Evolutionary conservation across 108 stramenopile species (phyloP), one percentile per base, ranked within the genome.

Genomic region (Cyclotella cryptica): DNA sequence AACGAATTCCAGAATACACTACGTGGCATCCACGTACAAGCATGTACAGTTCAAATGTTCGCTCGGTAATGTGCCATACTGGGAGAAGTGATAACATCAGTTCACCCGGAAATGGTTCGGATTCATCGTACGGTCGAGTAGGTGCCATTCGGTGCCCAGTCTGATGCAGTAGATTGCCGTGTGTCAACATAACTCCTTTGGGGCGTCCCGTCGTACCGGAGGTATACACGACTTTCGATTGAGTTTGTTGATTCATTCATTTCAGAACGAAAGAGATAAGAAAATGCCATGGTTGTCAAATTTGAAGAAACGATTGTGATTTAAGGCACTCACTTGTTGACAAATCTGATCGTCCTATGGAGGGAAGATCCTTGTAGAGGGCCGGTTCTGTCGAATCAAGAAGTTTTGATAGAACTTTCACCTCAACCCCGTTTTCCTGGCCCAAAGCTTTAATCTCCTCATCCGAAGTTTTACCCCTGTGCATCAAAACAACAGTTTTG

Each of bases 141-240:
- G 85, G 88, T n/a, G 80, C 79, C 27, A 96, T 54, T 10, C 95
- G 92, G 66, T 93, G 93, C 2, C 80, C 74, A 46, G 81, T 88
- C 77, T 96, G 95, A 79, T 96, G 95, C 22, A 96, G 62, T 44
- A 99, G 82, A 71, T 99, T 99, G 65, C 97, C 97, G 74, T 99
- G 98, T 13, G 95, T 86, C 52, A 99, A 79, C 97, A 99, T 98
- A 68, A 98, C 98, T 55, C 98, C 98, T 84, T 99, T 99, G 43
- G 98, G 98, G 10, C 80, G 60, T 21, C 98, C 98, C 7, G 98
- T 99, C 13, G 98, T 99, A 29, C 98, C 98, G 30, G 91, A 93
- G n/a, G 97, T 98, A 75, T 98, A 98, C 11, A 98, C 98, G 66
- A 79, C 78, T 79, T 29, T 4, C 7, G 57, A 42, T 42, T 58